Conservation (phyloP, 2,329 filamentous ascomycete species). For the Thyridium curvatum region DNA sequence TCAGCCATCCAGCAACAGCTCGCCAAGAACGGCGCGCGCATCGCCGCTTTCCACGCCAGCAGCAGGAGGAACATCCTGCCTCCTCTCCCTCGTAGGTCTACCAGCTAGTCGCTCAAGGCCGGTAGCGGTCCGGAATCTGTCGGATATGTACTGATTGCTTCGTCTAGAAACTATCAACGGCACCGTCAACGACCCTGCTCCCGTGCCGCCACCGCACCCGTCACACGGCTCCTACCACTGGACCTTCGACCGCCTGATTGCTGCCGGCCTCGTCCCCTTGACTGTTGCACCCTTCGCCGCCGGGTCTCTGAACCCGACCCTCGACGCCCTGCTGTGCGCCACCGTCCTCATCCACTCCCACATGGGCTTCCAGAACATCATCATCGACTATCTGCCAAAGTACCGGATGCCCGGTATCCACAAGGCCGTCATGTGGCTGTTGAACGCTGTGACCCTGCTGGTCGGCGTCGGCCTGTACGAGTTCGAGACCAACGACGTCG, state of each 20-base stretch:
- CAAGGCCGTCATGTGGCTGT: constrained; percentile 66
- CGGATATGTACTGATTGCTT: neutral
- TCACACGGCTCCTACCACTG: constrained; percentile 96
- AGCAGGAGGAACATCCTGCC: constrained; percentile 71
- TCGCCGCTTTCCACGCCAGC: constrained; percentile 83
- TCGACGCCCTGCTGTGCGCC: constrained; percentile 80
- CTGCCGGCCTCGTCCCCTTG: constrained; percentile 76
- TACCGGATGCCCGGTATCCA: constrained; percentile 62
- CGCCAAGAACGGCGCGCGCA: constrained; percentile 38
- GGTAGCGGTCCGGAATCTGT: too few relatives aligned
- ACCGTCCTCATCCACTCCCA: constrained; percentile 87
- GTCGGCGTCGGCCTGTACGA: constrained; percentile 91
- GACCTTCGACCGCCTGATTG: constrained; percentile 86
- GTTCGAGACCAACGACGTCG: constrained; percentile 98
- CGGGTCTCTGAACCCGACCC: constrained; percentile 81
- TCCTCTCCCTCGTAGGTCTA: constrained; percentile 71
- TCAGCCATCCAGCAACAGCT: constrained; percentile 20
- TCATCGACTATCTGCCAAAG: constrained; percentile 86
- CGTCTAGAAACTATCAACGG: constrained; percentile 2
- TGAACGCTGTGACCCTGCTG: constrained; percentile 72
- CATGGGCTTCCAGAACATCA: constrained; percentile 85
- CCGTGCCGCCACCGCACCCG: constrained; percentile 64
- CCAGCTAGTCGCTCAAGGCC: too few relatives aligned
- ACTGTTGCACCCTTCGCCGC: constrained; percentile 87
- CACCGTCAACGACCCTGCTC: constrained; percentile 79